Conservation (phyloP, 176 grass and related monocot genomes). For the Rhipidocladum racemiflorum region DNA sequence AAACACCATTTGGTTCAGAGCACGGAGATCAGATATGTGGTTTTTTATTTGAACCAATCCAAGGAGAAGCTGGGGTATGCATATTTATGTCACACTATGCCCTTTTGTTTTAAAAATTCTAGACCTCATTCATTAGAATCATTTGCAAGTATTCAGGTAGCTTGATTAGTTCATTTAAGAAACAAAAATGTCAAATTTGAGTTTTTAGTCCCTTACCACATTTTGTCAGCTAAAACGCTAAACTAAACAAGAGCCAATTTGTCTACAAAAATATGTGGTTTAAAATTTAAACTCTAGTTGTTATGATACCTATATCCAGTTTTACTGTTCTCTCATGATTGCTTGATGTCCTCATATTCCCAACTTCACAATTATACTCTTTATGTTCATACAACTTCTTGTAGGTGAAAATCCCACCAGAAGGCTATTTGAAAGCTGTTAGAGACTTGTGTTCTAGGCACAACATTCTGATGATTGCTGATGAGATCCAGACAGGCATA, state of each 20-base stretch:
- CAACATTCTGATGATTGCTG: constrained; percentile 97
- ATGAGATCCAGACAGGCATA: constrained; percentile 99
- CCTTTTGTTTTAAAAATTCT: neutral
- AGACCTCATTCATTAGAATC: neutral
- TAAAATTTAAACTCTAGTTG: neutral
- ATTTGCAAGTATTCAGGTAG: neutral
- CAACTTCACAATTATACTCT: neutral
- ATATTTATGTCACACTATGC: constrained; percentile 11
- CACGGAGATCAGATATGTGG: constrained; percentile 72
- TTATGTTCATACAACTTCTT: neutral
- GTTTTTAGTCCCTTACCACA: neutral
- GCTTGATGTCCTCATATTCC: neutral
- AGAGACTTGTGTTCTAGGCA: constrained; percentile 83
- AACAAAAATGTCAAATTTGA: neutral
- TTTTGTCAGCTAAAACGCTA: constrained; percentile 2
- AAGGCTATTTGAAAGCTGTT: constrained; percentile 85
- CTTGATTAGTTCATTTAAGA: constrained; percentile 10
- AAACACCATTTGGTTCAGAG: constrained; percentile 51
- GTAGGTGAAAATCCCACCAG: constrained; percentile 86
- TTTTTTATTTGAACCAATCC: constrained; percentile 98
- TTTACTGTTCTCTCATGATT: constrained; percentile 5
- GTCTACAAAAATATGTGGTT: constrained; percentile 3
- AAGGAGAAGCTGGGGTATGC: constrained; percentile 97
- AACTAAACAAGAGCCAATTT: neutral
- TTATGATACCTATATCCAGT: constrained; percentile 5